Evolutionary conservation across 2,329 filamentous ascomycete species (phyloP), one percentile per base, ranked within the genome.

Genomic region (Hypomyces perniciosus): DNA sequence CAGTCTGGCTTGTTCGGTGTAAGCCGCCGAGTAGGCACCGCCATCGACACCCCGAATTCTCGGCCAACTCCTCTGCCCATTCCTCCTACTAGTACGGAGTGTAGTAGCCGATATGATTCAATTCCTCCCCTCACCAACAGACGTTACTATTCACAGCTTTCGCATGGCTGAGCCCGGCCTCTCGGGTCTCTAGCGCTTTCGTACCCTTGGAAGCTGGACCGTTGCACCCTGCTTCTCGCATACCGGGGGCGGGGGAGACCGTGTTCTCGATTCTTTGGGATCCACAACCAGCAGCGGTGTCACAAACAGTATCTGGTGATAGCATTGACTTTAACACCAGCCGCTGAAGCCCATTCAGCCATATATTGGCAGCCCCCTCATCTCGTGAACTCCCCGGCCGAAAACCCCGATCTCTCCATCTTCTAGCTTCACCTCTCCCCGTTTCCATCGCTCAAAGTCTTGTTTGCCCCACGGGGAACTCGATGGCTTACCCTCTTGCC

Each of bases 221-320:
- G n/a, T 48, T 26, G 26, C 31, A 31, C 8, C 26, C 27, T 13
- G 39, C 39, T 42, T 27, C 39, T 45, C 40, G 45, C 50, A 41
- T 44, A 48, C n/a, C 37, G 28, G 41, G 48, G 50, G 50, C 50
- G 50, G 50, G 50, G 50, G 44, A 48, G 50, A 48, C 48, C 50
- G 50, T 52, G 50, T 52, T 52, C 50, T 47, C 45, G 50, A 48
- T 44, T 48, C 34, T 26, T 37, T 27, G 8, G 39, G 50, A 48
- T 52, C 50, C 50, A 52, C 50, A 48, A 12, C 4, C 45, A 35
- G 41, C 43, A 44, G 46, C 50, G 31, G 39, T 48, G 30, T 46
- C 34, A 40, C 34, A 29, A 44, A 42, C 38, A 48, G 50, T 20
- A 52, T 52, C 50, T 51, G 27, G 48, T 42, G 30, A 51, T 42